These are phyloP conservation scores for Lipomyces lipofer DNA, from an alignment of 805 yeast genomes.

Conservation along the genomic window DNA sequence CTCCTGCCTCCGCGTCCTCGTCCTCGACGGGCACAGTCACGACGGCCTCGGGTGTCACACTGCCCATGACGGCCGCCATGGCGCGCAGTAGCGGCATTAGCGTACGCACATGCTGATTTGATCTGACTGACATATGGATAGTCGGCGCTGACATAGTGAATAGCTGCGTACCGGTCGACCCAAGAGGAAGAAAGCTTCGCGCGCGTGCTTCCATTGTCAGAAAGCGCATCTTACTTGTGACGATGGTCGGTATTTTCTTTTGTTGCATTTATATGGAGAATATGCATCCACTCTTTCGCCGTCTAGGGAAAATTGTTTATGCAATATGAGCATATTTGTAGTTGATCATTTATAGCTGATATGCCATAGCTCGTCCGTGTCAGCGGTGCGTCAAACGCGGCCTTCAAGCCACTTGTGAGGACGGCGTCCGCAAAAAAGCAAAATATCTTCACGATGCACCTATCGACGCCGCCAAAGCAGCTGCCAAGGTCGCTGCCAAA, in stretches of 20 bases:
- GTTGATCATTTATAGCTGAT: too few relatives aligned
- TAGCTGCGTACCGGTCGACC: conserved; percentile 42
- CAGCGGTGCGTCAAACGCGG: conserved; percentile 73
- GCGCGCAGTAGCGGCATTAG: conserved; percentile 30
- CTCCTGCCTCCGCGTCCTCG: conserved; percentile 1
- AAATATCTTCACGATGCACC: conserved; percentile 74
- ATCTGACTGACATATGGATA: neutral
- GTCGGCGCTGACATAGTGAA: neutral
- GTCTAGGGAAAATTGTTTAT: neutral
- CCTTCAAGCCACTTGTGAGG: conserved; percentile 68
- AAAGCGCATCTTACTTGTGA: conserved; percentile 92
- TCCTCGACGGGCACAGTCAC: conserved; percentile 16
- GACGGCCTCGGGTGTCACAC: conserved; percentile 26
- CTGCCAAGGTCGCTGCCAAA: neutral
- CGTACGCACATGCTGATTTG: conserved; percentile 11
- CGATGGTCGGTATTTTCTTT: conserved; percentile 44
- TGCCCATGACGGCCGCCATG: conserved; percentile 32
- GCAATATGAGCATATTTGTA: too few relatives aligned
- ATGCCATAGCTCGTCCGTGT: conserved; percentile 84
- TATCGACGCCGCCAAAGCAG: conserved; percentile 24
- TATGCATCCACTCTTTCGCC: neutral
- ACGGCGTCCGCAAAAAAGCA: conserved; percentile 81
- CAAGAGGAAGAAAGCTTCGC: conserved; percentile 64
- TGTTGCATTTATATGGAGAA: neutral
- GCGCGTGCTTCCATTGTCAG: conserved; percentile 92